Evolutionary conservation across 495 filamentous ascomycete species (phyloP).

Genomic region (Venustampulla echinocandica): DNA sequence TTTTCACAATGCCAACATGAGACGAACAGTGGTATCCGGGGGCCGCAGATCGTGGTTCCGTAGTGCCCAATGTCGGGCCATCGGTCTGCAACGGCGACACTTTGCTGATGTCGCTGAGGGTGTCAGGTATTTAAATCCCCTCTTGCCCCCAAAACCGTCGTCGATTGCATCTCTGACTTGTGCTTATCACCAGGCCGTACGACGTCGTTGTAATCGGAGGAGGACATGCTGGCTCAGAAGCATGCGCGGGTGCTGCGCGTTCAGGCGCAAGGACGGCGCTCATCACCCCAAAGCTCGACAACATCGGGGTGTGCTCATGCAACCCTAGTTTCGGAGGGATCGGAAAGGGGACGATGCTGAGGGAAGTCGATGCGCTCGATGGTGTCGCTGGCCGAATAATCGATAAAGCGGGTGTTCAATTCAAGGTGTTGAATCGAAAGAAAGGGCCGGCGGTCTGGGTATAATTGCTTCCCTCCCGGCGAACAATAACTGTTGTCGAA

Average conservation of each 20-base stretch:
- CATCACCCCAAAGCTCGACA: slow-evolving; percentile 76
- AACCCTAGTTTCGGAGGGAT: slow-evolving; percentile 97
- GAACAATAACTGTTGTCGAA: background rate
- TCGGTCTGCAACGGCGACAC: slow-evolving; percentile 5
- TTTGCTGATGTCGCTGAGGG: slow-evolving; percentile 17
- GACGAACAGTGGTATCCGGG: slow-evolving; percentile 4
- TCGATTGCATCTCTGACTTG: background rate
- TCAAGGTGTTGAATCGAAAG: slow-evolving; percentile 73
- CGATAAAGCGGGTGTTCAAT: slow-evolving; percentile 90
- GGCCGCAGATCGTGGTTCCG: slow-evolving; percentile 4
- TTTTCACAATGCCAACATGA: slow-evolving; percentile 19
- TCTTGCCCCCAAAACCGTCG: background rate
- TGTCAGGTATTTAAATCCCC: slow-evolving; percentile 9
- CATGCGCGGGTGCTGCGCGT: slow-evolving; percentile 85
- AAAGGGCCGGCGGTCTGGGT: slow-evolving; percentile 94
- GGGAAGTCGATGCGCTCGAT: slow-evolving; percentile 92
- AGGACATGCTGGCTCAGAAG: slow-evolving; percentile 92
- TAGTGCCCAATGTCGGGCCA: background rate
- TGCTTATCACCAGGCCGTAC: slow-evolving; percentile 19
- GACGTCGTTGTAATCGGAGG: slow-evolving; percentile 96
- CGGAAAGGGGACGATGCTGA: slow-evolving; percentile 94
- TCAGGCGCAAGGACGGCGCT: slow-evolving; percentile 84
- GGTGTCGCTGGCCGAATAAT: slow-evolving; percentile 83
- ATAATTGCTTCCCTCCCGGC: slow-evolving; percentile 1
- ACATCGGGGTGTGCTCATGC: slow-evolving; percentile 93